Percentiles rank a stretch among this genome's conserved stretches.
phyloP scores from a whole-genome alignment of 2,329 filamentous ascomycete species.

The Knoxdaviesia proteae region DNA sequence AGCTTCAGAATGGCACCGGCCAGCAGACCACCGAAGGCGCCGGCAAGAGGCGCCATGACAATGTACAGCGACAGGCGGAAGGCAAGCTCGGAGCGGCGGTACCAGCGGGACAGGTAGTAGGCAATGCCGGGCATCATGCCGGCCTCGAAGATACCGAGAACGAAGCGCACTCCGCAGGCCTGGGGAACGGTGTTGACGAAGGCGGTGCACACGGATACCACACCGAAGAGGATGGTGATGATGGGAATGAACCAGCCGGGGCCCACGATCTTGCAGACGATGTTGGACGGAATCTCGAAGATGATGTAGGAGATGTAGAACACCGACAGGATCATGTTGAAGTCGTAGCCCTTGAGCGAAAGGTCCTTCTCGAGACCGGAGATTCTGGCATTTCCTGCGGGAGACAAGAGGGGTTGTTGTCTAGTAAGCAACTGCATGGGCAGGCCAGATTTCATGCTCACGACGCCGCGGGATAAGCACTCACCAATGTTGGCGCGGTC shows the following conservation, averaged over 20 bases:
- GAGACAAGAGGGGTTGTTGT: neutral
- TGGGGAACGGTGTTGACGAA: conserved; percentile 35
- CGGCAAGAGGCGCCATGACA: conserved; percentile 48
- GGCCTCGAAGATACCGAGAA: conserved; percentile 50
- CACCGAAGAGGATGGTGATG: conserved; percentile 40
- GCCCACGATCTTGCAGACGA: conserved; percentile 49
- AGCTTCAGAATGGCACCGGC: conserved; percentile 43
- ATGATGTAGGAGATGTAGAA: conserved; percentile 59
- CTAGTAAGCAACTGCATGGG: neutral
- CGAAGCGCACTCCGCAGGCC: conserved; percentile 40
- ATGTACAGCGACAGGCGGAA: conserved; percentile 50
- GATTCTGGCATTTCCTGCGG: conserved; percentile 42
- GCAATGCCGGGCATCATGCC: conserved; percentile 56
- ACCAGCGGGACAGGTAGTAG: conserved; percentile 55
- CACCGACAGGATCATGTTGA: conserved; percentile 44
- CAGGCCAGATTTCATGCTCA: too few species aligned
- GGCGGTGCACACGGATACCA: conserved; percentile 41
- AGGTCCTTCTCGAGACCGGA: conserved; percentile 45
- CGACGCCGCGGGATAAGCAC: conserved; percentile 3
- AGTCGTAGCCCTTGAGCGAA: conserved; percentile 38
- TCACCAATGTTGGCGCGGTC: conserved; percentile 53
- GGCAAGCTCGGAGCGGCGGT: conserved; percentile 44
- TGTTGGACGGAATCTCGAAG: conserved; percentile 49
- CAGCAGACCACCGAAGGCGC: conserved; percentile 49
- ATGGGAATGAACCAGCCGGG: conserved; percentile 51